Conservation (phyloP, 2,329 filamentous ascomycete genomes). For the Aspergillus fructus region DNA sequence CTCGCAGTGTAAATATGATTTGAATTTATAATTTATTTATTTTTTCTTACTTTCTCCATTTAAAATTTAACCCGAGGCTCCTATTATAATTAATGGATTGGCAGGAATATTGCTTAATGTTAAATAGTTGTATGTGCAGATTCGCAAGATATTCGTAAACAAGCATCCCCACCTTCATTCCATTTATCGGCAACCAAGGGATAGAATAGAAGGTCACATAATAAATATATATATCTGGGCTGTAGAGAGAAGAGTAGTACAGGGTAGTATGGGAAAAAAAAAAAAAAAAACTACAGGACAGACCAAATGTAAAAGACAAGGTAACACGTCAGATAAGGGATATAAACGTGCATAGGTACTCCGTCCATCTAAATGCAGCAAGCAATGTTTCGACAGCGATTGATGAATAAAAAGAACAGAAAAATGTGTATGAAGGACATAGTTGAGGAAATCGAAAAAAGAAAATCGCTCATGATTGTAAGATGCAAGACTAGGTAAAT, state of each 20-base stretch:
- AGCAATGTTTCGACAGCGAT: neutral
- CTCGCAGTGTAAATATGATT: too few relatives aligned
- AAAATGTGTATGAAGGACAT: neutral
- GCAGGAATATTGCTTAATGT: too few relatives aligned
- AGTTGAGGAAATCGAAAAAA: neutral
- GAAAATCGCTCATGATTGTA: constrained; percentile 27
- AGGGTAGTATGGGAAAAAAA: neutral
- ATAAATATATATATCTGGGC: neutral
- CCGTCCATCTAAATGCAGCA: constrained; percentile 31
- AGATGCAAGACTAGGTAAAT: constrained; percentile 23
- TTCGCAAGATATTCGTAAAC: too few relatives aligned
- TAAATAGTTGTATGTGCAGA: too few relatives aligned
- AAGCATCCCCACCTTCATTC: neutral
- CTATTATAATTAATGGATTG: too few relatives aligned
- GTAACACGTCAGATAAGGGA: constrained; percentile 22
- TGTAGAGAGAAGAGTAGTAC: constrained; percentile 6
- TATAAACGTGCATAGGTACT: constrained; percentile 23
- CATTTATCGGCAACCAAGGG: neutral
- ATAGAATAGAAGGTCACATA: neutral
- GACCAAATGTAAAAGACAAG: constrained; percentile 14
- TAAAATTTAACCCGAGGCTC: too few relatives aligned
- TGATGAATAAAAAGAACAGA: neutral
- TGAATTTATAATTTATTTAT: too few relatives aligned
- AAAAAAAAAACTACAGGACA: neutral
- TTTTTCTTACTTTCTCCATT: too few relatives aligned